A percentile compares a stretch with the other conserved stretches of the same genome.
Evolutionary conservation across 75 land plant genomes (phyloP).

Genomic region (Picea sitchensis): DNA sequence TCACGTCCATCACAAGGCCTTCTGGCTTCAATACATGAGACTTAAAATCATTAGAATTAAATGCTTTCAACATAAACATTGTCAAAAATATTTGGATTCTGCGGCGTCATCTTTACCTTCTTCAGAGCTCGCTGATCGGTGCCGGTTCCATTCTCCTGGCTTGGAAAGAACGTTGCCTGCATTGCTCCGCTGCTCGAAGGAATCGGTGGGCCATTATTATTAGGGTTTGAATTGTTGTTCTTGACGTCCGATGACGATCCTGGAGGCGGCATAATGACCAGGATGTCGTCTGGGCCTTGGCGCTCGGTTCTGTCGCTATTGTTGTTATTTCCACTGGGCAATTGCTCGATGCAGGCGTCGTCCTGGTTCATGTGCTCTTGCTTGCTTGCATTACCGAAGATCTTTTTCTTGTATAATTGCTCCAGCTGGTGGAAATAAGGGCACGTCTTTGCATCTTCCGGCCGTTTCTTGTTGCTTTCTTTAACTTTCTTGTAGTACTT

Average conservation of each 20-base stretch:
- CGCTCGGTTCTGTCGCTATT: not conserved
- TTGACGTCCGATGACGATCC: not conserved
- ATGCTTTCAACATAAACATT: not conserved
- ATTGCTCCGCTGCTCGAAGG: not conserved
- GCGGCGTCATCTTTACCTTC: not conserved
- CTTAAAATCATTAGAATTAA: not conserved
- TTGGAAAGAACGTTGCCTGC: constrained; percentile 5
- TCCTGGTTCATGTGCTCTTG: constrained; percentile 6
- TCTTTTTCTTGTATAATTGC: constrained; percentile 31
- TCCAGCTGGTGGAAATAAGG: constrained; percentile 58
- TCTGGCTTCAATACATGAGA: constrained; percentile 9
- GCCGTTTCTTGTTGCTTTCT: constrained; percentile 53
- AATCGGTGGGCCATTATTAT: constrained; percentile 7
- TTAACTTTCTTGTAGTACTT: constrained; percentile 35
- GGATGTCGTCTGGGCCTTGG: not conserved
- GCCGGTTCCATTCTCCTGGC: constrained; percentile 10
- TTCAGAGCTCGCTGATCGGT: not conserved
- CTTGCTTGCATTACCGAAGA: constrained; percentile 4
- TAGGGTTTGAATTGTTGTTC: not conserved
- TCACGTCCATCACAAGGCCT: not conserved
- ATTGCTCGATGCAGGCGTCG: not conserved
- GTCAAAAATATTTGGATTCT: not conserved
- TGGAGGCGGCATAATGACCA: constrained; percentile 18
- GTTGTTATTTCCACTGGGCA: not conserved
- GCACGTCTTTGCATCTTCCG: constrained; percentile 58